Evolutionary conservation across 345 rosid species (phyloP).

Genomic region (Arabidopsis arenosa): DNA sequence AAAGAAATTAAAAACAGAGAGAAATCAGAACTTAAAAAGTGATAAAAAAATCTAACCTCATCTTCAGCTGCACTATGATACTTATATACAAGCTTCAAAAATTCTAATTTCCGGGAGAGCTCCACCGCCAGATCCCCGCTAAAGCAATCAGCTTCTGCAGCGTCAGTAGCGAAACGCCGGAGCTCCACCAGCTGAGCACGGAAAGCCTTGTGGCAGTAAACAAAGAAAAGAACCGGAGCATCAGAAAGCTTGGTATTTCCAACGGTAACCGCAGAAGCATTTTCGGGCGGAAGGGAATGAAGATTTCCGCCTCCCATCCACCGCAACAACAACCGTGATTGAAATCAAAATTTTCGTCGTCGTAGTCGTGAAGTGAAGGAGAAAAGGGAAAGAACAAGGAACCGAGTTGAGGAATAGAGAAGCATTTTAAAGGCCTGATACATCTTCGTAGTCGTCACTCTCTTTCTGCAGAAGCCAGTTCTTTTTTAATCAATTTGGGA

Average conservation of each 20-base stretch:
- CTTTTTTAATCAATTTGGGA: conserved; percentile 13
- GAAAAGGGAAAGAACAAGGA: conserved; percentile 49
- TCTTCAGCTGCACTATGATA: conserved; percentile 79
- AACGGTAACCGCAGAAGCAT: conserved; percentile 24
- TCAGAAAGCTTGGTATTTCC: conserved; percentile 48
- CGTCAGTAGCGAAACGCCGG: conserved; percentile 48
- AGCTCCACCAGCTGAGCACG: conserved; percentile 65
- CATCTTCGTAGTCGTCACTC: conserved; percentile 44
- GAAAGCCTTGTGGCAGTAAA: conserved; percentile 71
- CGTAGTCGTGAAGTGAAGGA: not conserved
- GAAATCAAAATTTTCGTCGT: not conserved
- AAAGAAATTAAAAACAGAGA: too few relatives aligned
- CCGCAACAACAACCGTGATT: conserved; percentile 40
- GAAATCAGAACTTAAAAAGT: not conserved
- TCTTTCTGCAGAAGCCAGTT: conserved; percentile 21
- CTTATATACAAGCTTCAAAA: conserved; percentile 64
- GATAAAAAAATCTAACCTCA: conserved; percentile 55
- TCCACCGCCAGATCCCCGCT: conserved; percentile 40
- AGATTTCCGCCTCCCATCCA: conserved; percentile 47
- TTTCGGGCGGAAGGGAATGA: conserved; percentile 43
- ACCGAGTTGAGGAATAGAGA: conserved; percentile 37
- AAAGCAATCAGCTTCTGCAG: conserved; percentile 43
- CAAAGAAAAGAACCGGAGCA: conserved; percentile 71
- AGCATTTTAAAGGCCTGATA: conserved; percentile 44
- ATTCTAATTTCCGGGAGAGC: conserved; percentile 61